phyloP scores from a whole-genome alignment of 2,329 filamentous ascomycete species.

The Fusarium denticulatum region DNA sequence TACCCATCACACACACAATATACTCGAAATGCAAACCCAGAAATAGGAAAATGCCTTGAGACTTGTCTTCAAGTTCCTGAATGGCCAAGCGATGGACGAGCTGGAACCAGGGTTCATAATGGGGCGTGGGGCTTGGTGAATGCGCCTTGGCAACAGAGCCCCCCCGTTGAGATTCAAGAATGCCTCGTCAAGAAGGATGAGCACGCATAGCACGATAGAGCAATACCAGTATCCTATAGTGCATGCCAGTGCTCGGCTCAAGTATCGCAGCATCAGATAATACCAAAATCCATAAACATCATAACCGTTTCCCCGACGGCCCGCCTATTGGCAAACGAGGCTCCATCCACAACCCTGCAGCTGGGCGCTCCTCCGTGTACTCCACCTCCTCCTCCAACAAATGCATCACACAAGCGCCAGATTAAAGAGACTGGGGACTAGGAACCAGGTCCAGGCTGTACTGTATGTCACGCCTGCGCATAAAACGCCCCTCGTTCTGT shows the following conservation, averaged over 20 bases:
- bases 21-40: conserved; percentile 5
- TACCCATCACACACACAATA: conserved; percentile 6
- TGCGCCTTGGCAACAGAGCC: conserved; percentile 41
- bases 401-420: conserved; percentile 38
- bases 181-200: conserved; percentile 33
- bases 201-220: conserved; percentile 13
- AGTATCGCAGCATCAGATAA: conserved; percentile 19
- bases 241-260: neutral
- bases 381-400: conserved; percentile 7
- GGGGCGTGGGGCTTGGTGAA: conserved; percentile 38
- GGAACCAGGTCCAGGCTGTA: conserved; percentile 16
- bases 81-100: conserved; percentile 32
- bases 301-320: conserved; percentile 22
- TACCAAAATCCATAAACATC: conserved; percentile 5
- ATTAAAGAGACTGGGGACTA: conserved; percentile 17
- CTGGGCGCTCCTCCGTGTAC: conserved; percentile 4
- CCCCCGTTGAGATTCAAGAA: conserved; percentile 29
- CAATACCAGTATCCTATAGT: conserved; percentile 11
- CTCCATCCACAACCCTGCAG: conserved; percentile 10
- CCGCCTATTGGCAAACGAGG: conserved; percentile 1
- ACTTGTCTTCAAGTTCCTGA: conserved; percentile 22
- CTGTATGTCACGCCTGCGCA: conserved; percentile 40
- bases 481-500: conserved; percentile 27
- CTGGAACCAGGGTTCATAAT: conserved; percentile 36
- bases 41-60: conserved; percentile 39